A percentile compares a stretch with the other conserved stretches of the same genome.
Conservation (phyloP, 2,329 filamentous ascomycete species). For the Madurella mycetomatis region DNA sequence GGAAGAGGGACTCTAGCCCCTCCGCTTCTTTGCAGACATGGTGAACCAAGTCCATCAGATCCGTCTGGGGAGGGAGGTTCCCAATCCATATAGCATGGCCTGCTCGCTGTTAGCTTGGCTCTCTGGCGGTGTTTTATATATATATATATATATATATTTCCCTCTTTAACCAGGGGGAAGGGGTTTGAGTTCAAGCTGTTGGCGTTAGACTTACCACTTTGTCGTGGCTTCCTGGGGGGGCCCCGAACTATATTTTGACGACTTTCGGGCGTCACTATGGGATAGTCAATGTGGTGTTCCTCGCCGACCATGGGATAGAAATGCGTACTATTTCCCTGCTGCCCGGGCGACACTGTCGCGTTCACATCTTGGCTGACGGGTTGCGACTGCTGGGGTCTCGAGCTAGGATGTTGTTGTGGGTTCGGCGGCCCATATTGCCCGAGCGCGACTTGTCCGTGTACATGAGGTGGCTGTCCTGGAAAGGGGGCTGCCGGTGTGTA, state of each 20-base stretch:
- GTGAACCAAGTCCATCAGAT: conserved; percentile 78
- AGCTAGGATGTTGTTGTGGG: conserved; percentile 25
- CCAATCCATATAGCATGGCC: conserved; percentile 95
- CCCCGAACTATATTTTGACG: conserved; percentile 46
- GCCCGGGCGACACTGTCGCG: conserved; percentile 6
- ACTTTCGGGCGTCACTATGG: conserved; percentile 23
- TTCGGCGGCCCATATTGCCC: conserved; percentile 34
- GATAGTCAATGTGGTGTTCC: background rate
- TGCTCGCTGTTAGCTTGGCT: conserved; percentile 29
- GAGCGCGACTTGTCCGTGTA: conserved; percentile 33
- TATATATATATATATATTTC: no score
- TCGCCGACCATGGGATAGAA: background rate
- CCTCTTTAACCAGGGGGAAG: no score
- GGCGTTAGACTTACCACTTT: conserved; percentile 49
- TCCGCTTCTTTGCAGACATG: conserved; percentile 79
- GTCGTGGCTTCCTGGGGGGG: conserved; percentile 53
- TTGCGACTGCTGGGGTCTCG: conserved; percentile 22
- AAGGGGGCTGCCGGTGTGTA: conserved; percentile 40
- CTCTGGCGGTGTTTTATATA: no score
- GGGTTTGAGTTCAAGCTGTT: background rate
- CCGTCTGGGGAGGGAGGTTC: conserved; percentile 80
- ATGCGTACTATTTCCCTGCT: conserved; percentile 16
- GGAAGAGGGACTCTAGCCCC: conserved; percentile 80
- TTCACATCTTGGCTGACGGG: conserved; percentile 11
- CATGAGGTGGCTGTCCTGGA: conserved; percentile 29